Evolutionary conservation across 2,329 filamentous ascomycete species (phyloP), one percentile per base, ranked within the genome.

Genomic region (Coniochaeta hoffmannii): DNA sequence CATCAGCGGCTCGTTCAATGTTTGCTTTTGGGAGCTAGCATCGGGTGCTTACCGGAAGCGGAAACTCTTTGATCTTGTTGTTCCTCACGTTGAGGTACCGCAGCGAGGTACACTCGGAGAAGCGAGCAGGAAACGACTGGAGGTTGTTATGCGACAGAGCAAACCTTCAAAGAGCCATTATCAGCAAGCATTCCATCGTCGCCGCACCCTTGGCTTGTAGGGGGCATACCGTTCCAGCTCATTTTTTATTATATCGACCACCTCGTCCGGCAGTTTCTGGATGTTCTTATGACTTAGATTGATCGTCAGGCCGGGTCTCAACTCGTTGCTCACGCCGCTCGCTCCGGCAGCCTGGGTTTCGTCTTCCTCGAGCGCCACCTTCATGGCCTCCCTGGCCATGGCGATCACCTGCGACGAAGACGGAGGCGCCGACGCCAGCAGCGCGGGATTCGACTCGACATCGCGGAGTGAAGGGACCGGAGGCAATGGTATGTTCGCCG

Each of bases 71-170:
- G 66, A 92, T 85, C 63, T 82, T 76, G 66, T 92, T 93, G 71
- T 88, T 88, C 66, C 88, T 79, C 59, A 91, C 84, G 63, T 93
- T 93, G 58, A 93, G 80, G 68, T 93, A 93, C 59, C 88, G 85
- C 58, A 93, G 73, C 52, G 87, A 87, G 41, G 83, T 86, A 72
- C 88, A 92, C 72, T 91, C 88, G 34, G 86, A 79, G 63, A 92
- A 88, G 54, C 87, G 81, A 24, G 75, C 66, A 6, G 89, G 89
- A 50, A 93, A 81, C n/a, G 80, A 77, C 31, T 82, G 78, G 57
- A 91, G 76, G 62, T 83, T 84, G 69, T 92, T 92, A 72, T 92
- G 88, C n/a, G 88, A 90, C 60, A 93, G 76, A 52, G 89, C 89
- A 54, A 93, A 81, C 63, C 88, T 53, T 50, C 15, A 36, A 41